These are phyloP conservation scores for Leishmania major DNA, from an alignment of 208 protist species.

Conservation along the genomic window DNA sequence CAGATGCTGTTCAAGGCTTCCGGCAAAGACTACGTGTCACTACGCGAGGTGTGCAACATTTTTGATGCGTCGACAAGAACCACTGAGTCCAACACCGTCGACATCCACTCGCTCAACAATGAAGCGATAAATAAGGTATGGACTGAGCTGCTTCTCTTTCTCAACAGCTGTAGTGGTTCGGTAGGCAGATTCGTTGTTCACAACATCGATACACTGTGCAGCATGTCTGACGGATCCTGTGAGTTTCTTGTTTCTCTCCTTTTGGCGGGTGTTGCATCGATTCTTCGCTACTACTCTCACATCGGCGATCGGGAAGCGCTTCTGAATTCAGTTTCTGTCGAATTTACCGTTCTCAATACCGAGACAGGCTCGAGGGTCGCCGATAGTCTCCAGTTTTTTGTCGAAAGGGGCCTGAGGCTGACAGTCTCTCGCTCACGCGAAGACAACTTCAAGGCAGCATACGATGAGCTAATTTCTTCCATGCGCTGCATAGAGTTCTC, in stretches of 20 bases:
- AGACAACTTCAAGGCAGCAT: slow-evolving; percentile 6
- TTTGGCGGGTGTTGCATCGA: slow-evolving; percentile 35
- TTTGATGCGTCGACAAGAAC: neutral
- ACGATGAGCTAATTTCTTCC: slow-evolving; percentile 9
- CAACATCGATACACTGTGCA: slow-evolving; percentile 47
- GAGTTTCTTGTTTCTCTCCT: slow-evolving; percentile 61
- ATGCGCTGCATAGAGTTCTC: slow-evolving; percentile 10
- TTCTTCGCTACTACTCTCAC: slow-evolving; percentile 33
- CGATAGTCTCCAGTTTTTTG: slow-evolving; percentile 53
- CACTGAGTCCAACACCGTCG: neutral
- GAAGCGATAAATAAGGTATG: slow-evolving; percentile 26
- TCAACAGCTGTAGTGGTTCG: slow-evolving; percentile 9
- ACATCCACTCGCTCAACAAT: slow-evolving; percentile 15
- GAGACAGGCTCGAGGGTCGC: slow-evolving; percentile 21
- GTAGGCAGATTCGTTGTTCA: slow-evolving; percentile 34
- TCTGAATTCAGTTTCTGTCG: slow-evolving; percentile 27
- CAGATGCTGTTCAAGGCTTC: slow-evolving; percentile 18
- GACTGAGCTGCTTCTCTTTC: slow-evolving; percentile 27
- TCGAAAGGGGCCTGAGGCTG: slow-evolving; percentile 49
- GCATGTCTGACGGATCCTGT: slow-evolving; percentile 27
- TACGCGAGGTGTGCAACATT: slow-evolving; percentile 19
- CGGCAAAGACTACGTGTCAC: slow-evolving; percentile 14
- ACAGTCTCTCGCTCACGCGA: slow-evolving; percentile 27
- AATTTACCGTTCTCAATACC: slow-evolving; percentile 41
- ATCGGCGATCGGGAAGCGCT: slow-evolving; percentile 14